Conservation (phyloP, 306 rosid genomes). For the Trifolium pratense region DNA sequence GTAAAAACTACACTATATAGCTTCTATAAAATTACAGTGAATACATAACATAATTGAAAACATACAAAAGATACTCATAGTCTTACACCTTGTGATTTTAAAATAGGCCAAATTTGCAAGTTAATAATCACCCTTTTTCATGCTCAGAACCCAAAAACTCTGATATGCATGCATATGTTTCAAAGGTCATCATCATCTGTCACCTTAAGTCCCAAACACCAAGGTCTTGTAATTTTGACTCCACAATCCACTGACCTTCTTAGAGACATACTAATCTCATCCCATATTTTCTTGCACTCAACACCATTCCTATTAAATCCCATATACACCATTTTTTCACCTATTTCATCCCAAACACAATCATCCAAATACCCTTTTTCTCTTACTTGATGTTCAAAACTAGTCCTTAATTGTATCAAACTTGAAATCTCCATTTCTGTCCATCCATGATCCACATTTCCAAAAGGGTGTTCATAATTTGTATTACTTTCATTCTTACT, state of each 20-base stretch:
- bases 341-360: constrained; percentile 53
- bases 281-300: constrained; percentile 57
- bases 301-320: constrained; percentile 49
- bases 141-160: constrained; percentile 25
- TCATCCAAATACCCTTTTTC: constrained; percentile 47
- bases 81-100: constrained; percentile 27
- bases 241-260: constrained; percentile 46
- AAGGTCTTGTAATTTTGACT: constrained; percentile 43
- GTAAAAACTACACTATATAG: no score
- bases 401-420: constrained; percentile 48
- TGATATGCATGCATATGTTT: constrained; percentile 31
- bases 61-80: no score
- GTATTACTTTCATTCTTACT: constrained; percentile 13
- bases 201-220: constrained; percentile 63
- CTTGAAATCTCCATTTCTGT: constrained; percentile 55
- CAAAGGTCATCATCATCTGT: constrained; percentile 56
- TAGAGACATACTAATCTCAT: constrained; percentile 47
- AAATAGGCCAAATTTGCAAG: constrained; percentile 32
- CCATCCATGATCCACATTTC: constrained; percentile 44
- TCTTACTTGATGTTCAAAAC: constrained; percentile 45
- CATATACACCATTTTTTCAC: constrained; percentile 48
- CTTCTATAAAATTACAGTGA: no score
- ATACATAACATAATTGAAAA: no score
- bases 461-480: background rate
- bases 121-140: background rate